Conservation (phyloP, 352 stramenopile species). For the Globisporangium yorkense region DNA sequence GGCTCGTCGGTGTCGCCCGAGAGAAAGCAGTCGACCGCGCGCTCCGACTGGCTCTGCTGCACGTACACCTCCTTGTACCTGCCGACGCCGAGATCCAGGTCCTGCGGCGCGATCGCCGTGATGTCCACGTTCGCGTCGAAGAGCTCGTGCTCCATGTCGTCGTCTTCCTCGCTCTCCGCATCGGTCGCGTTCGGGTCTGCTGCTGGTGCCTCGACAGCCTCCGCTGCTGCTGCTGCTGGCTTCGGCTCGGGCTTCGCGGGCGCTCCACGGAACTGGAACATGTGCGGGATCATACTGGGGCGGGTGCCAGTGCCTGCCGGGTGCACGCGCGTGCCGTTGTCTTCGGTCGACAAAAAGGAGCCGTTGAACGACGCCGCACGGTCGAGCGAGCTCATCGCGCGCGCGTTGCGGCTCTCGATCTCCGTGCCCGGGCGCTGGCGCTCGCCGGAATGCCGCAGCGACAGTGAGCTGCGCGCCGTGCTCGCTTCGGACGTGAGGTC, state of each 20-base stretch:
- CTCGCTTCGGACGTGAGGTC: constrained; percentile 18
- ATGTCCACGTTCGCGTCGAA: constrained; percentile 16
- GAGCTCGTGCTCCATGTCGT: constrained; percentile 23
- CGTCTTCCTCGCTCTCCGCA: constrained; percentile 17
- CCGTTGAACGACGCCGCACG: constrained; percentile 5
- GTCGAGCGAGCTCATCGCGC: constrained; percentile 24
- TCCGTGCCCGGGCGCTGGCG: constrained; percentile 5
- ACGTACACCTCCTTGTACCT: constrained; percentile 44
- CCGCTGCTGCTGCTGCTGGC: not conserved
- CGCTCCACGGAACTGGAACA: constrained; percentile 57
- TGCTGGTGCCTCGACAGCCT: not conserved
- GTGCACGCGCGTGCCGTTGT: constrained; percentile 19
- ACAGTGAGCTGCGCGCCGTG: constrained; percentile 15
- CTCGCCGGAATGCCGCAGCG: constrained; percentile 9
- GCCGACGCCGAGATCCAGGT: constrained; percentile 45
- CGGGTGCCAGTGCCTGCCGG: constrained; percentile 16
- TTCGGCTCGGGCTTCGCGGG: constrained; percentile 19
- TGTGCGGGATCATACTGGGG: constrained; percentile 31
- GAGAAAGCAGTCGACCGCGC: constrained; percentile 47
- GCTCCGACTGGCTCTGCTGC: constrained; percentile 23
- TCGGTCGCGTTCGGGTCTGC: constrained; percentile 6
- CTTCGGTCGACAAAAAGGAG: constrained; percentile 23
- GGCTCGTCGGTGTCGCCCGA: constrained; percentile 20
- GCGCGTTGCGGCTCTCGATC: constrained; percentile 14
- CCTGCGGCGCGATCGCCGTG: constrained; percentile 15